Conservation (phyloP, 1,284 basidiomycete genomes). For the Retiboletus flavoniger region DNA sequence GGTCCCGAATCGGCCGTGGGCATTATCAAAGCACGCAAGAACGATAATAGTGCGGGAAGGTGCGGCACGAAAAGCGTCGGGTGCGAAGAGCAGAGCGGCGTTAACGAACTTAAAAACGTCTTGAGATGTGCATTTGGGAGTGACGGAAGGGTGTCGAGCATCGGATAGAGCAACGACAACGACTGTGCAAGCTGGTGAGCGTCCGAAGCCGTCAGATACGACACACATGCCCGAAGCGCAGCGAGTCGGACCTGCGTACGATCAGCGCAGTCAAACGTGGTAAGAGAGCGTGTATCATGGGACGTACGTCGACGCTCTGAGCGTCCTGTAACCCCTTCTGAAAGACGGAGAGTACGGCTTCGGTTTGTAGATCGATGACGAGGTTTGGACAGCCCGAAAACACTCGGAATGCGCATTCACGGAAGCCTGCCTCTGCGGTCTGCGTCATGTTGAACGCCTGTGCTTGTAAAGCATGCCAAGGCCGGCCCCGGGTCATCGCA, state of each 20-base stretch:
- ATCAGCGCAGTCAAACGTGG: neutral
- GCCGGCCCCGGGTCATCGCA: conserved; percentile 66
- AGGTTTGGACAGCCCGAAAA: conserved; percentile 70
- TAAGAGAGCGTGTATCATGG: neutral
- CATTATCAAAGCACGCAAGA: conserved; percentile 64
- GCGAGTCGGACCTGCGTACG: conserved; percentile 47
- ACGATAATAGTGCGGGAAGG: conserved; percentile 58
- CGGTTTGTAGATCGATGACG: conserved; percentile 68
- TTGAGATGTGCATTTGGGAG: conserved; percentile 56
- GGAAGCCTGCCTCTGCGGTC: conserved; percentile 37
- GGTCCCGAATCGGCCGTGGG: conserved; percentile 66
- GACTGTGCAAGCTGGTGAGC: conserved; percentile 55
- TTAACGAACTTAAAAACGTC: conserved; percentile 66
- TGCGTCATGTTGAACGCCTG: conserved; percentile 67
- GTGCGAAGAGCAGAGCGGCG: conserved; percentile 66
- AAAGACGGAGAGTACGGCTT: conserved; percentile 61
- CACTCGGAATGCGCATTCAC: conserved; percentile 54
- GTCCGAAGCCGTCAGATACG: conserved; percentile 61
- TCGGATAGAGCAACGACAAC: conserved; percentile 56
- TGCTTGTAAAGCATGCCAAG: conserved; percentile 75
- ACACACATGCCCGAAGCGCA: conserved; percentile 57
- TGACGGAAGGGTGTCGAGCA: conserved; percentile 63
- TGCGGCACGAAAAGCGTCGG: conserved; percentile 69
- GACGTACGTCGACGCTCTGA: conserved; percentile 59
- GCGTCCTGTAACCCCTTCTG: conserved; percentile 63